Percentiles rank a stretch among this genome's conserved stretches.
Conservation (phyloP, 2,329 filamentous ascomycete genomes). For the Apiospora sp. region DNA sequence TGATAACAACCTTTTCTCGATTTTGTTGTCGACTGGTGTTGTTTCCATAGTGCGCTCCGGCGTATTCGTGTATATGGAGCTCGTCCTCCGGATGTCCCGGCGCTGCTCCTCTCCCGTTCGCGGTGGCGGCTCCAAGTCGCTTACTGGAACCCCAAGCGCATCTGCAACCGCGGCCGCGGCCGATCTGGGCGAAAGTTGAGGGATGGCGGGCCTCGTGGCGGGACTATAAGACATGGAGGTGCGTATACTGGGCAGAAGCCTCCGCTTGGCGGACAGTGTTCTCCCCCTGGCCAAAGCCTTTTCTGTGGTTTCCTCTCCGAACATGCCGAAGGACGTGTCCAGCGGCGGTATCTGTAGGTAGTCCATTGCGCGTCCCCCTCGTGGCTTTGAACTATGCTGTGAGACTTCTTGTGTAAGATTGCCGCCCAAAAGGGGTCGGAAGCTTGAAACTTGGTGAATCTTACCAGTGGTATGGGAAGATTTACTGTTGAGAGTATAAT, state of each 20-base stretch:
- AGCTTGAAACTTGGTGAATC: background rate
- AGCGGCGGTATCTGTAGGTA: conserved; percentile 24
- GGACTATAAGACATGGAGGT: conserved; percentile 31
- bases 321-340: conserved; percentile 26
- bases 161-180: conserved; percentile 37
- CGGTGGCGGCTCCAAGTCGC: conserved; percentile 38
- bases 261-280: conserved; percentile 27
- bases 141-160: conserved; percentile 39
- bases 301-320: conserved; percentile 21
- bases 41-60: background rate
- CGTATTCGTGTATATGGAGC: conserved; percentile 35
- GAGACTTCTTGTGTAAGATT: background rate
- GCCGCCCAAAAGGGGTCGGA: background rate
- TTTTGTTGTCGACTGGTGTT: conserved; percentile 29
- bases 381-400: background rate
- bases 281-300: background rate
- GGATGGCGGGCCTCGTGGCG: conserved; percentile 25
- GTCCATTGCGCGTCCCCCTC: background rate
- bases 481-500: background rate
- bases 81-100: conserved; percentile 27
- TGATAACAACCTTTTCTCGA: conserved; percentile 43
- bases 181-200: conserved; percentile 35
- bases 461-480: background rate
- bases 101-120: conserved; percentile 22
- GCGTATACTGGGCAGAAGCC: conserved; percentile 32